Percentiles rank a stretch among this genome's conserved stretches.
phyloP scores from a whole-genome alignment of 495 filamentous ascomycete species.

The Podospora fimiseda region DNA sequence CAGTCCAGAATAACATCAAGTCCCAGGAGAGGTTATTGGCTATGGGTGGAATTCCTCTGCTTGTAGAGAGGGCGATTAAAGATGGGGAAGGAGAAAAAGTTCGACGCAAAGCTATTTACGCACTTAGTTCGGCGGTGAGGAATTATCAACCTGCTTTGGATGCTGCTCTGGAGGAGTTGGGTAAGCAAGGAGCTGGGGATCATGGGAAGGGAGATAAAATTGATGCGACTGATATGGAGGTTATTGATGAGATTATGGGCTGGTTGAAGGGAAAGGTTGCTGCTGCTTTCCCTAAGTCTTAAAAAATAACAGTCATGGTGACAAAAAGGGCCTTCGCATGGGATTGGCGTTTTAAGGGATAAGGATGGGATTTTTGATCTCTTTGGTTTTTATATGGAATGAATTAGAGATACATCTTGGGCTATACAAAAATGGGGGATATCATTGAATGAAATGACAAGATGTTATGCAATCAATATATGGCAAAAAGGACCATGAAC shows the following conservation, averaged over 20 bases:
- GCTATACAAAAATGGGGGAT: neutral
- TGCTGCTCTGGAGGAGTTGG: conserved; percentile 56
- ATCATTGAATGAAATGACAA: too few species aligned
- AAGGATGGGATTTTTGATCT: neutral
- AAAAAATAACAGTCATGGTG: neutral
- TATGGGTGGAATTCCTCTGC: conserved; percentile 59
- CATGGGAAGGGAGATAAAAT: conserved; percentile 35
- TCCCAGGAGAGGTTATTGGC: conserved; percentile 71
- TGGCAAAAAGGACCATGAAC: too few species aligned
- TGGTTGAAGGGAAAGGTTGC: conserved; percentile 52
- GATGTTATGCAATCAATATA: too few species aligned
- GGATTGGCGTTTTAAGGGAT: neutral
- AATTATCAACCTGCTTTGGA: conserved; percentile 80
- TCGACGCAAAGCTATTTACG: conserved; percentile 82
- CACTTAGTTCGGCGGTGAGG: conserved; percentile 72
- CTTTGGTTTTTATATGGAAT: neutral
- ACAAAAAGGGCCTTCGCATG: neutral
- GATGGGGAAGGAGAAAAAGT: conserved; percentile 53
- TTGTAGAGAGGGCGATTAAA: conserved; percentile 56
- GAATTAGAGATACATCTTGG: conserved; percentile 1
- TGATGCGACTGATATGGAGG: conserved; percentile 80
- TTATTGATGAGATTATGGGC: conserved; percentile 65
- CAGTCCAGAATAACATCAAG: conserved; percentile 90
- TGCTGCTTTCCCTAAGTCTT: conserved; percentile 7
- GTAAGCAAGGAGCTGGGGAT: conserved; percentile 45